Evolutionary conservation across 768 basidiomycete species (phyloP).

Genomic region (Hortiboletus flavorubellus): DNA sequence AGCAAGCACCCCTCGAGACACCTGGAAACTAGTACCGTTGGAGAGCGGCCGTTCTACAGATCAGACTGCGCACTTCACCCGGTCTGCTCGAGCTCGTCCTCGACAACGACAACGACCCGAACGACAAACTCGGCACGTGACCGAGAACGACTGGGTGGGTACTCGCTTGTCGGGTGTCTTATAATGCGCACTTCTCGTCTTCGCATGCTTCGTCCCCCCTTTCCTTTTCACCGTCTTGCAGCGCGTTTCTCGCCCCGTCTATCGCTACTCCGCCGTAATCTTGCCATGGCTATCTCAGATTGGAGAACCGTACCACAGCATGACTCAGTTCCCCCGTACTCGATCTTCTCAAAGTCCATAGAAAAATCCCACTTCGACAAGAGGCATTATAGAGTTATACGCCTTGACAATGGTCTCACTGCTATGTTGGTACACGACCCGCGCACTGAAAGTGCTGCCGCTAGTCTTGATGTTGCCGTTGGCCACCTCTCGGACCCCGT

Average conservation of each 20-base stretch:
- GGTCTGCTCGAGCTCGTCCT: too few relatives aligned
- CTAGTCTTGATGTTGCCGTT: constrained; percentile 90
- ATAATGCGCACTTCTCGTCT: background rate
- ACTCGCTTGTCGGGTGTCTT: background rate
- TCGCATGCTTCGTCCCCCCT: constrained; percentile 11
- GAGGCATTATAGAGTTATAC: constrained; percentile 75
- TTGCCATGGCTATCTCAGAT: constrained; percentile 24
- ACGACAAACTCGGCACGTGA: constrained; percentile 16
- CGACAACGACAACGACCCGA: too few relatives aligned
- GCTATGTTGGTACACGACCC: constrained; percentile 81
- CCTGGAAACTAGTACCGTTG: too few relatives aligned
- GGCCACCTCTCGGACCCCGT: constrained; percentile 94
- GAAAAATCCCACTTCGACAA: constrained; percentile 76
- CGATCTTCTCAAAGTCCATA: constrained; percentile 56
- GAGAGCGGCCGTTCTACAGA: too few relatives aligned
- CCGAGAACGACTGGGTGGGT: constrained; percentile 23
- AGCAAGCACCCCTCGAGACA: too few relatives aligned
- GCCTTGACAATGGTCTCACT: constrained; percentile 86
- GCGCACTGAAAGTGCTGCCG: constrained; percentile 90
- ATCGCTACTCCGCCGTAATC: constrained; percentile 2
- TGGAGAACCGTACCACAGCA: constrained; percentile 19
- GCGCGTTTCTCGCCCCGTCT: background rate
- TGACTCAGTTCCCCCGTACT: constrained; percentile 41
- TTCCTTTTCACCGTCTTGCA: constrained; percentile 4
- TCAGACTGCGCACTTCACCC: too few relatives aligned